These are phyloP conservation scores for Tylopilus sp. DNA, from an alignment of 1,284 basidiomycete genomes.

Conservation along the genomic window DNA sequence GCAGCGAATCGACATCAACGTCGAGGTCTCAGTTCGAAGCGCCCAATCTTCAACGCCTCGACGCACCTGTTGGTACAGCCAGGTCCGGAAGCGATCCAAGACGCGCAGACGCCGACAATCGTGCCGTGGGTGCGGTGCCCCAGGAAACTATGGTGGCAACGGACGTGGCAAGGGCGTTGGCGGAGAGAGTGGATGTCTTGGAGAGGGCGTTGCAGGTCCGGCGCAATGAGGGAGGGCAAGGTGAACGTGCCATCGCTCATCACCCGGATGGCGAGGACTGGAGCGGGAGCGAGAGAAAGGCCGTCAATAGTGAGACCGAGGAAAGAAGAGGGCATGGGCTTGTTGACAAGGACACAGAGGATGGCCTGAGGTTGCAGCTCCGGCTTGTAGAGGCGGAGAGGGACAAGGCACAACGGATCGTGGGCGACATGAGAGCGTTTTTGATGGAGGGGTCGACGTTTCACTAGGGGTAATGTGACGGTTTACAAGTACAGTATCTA, in stretches of 20 bases:
- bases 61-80: background rate
- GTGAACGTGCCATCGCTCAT: background rate
- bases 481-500: too few species aligned
- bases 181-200: slow-evolving; percentile 24
- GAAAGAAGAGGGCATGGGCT: background rate
- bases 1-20: background rate
- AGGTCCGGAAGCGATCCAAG: background rate
- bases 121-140: slow-evolving; percentile 11
- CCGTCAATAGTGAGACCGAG: background rate
- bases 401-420: slow-evolving; percentile 18
- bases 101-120: slow-evolving; percentile 9
- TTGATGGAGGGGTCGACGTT: slow-evolving; percentile 9
- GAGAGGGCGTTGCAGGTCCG: slow-evolving; percentile 18
- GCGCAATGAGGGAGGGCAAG: background rate
- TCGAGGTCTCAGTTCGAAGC: background rate
- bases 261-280: background rate
- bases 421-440: slow-evolving; percentile 17
- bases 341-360: slow-evolving; percentile 3
- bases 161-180: slow-evolving; percentile 15
- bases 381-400: slow-evolving; percentile 21
- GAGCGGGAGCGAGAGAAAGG: background rate
- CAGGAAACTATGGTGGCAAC: slow-evolving; percentile 18
- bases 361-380: slow-evolving; percentile 12
- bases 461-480: background rate
- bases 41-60: background rate